Conservation (phyloP, 495 filamentous ascomycete species). For the Penicillium flavigenum region DNA sequence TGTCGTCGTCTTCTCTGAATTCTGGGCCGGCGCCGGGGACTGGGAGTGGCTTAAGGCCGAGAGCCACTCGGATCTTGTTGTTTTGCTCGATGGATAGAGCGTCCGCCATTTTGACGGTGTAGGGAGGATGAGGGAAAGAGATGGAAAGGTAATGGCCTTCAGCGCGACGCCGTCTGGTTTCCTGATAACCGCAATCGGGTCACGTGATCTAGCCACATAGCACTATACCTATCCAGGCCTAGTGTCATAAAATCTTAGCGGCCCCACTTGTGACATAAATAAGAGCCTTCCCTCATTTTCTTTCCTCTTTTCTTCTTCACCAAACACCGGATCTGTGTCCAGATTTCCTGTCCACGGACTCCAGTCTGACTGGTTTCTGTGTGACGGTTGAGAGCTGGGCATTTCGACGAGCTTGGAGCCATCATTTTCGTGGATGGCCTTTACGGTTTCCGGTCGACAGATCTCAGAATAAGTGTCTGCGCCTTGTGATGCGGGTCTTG, state of each 20-base stretch:
- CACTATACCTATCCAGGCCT: conserved; percentile 16
- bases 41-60: conserved; percentile 88
- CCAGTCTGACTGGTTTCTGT: conserved; percentile 46
- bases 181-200: conserved; percentile 16
- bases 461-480: conserved; percentile 71
- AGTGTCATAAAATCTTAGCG: conserved; percentile 27
- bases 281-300: conserved; percentile 25
- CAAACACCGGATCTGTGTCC: conserved; percentile 75
- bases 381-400: conserved; percentile 74
- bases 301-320: conserved; percentile 47
- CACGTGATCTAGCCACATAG: conserved; percentile 9
- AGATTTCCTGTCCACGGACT: conserved; percentile 62
- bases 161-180: not conserved
- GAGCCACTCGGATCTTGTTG: conserved; percentile 84
- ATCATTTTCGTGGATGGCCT: conserved; percentile 64
- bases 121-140: not conserved
- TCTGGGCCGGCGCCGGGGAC: conserved; percentile 59
- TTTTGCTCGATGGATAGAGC: conserved; percentile 87
- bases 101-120: conserved; percentile 63
- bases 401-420: conserved; percentile 88
- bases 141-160: conserved; percentile 4
- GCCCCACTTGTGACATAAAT: conserved; percentile 31
- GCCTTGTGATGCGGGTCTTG: conserved; percentile 51
- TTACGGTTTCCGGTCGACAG: conserved; percentile 85
- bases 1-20: conserved; percentile 56